Percentiles rank a stretch among this genome's conserved stretches.
Evolutionary conservation across 2,329 filamentous ascomycete genomes (phyloP).

Genomic region (Gaeumannomyces tritici): DNA sequence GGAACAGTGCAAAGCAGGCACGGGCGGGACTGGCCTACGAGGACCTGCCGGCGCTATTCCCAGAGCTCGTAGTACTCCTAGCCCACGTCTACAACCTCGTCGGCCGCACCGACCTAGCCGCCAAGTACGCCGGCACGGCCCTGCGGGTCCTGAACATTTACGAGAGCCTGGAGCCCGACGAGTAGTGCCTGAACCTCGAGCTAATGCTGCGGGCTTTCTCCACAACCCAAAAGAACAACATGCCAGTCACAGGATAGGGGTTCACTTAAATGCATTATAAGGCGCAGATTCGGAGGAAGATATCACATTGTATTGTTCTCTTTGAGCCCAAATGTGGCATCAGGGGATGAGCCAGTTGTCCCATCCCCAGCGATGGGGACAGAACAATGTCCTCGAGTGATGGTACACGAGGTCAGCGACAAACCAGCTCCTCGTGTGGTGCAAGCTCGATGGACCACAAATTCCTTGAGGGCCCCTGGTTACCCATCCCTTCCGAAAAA

Average conservation of each 20-base stretch:
- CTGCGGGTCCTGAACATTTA: slow-evolving; percentile 15
- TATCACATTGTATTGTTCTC: neutral
- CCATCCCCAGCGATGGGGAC: neutral
- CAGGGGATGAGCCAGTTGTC: neutral
- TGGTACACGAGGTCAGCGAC: neutral
- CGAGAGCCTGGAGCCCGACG: slow-evolving; percentile 8
- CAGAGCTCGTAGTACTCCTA: slow-evolving; percentile 23
- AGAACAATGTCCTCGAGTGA: neutral
- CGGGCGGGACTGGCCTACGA: no score
- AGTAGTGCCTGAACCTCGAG: slow-evolving; percentile 16
- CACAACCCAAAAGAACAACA: neutral
- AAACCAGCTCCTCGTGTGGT: neutral
- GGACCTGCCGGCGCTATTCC: no score
- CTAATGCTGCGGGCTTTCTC: neutral
- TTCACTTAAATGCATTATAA: neutral
- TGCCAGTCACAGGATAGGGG: no score
- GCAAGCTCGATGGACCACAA: neutral
- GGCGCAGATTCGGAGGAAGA: neutral
- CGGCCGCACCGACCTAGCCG: slow-evolving; percentile 16
- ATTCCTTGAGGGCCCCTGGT: neutral
- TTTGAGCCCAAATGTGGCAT: neutral
- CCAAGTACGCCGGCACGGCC: slow-evolving; percentile 17
- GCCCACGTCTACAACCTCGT: slow-evolving; percentile 22
- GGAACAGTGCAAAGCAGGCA: no score
- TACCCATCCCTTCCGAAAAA: neutral